Base-by-base conservation (phyloP, 257 asterid genomes). In the Solanum pimpinellifolium region DNA sequence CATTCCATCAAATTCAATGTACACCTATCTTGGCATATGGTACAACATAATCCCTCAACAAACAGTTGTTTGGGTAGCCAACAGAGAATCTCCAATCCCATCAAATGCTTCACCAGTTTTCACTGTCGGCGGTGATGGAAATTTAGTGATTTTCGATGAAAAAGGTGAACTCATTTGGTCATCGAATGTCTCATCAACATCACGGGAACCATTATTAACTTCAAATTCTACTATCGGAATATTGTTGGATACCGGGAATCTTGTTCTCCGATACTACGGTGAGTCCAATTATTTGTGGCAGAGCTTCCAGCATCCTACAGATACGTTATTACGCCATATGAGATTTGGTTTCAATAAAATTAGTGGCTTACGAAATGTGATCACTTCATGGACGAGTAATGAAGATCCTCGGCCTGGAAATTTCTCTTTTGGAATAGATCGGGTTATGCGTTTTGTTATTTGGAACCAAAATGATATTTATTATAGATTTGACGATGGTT, bases 61-160 rank as follows among this genome's bases (percentile, higher is more conserved):
- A 16, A 87, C 52, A 7, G 39, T 83, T 18, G 37, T 87, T 83
- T 87, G 89, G 89, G 87, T 88, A 16, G 87, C 87, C 14, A 84
- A 88, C 11, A 74, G 87, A 72, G 86, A 84, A 23, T 35, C 65
- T 16, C 89, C 87, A 0, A 23, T 60, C 42, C 65, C 86, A 14
- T 29, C 3, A 44, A 12, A 65, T 31, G 77, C 85, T 16, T 2
- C 37, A n/a, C 29, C 86, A 42, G 73, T 83, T 65, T 37, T 83
- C 44, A 47, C 49, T 11, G 7, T 85, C 21, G 68, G 68, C 2
- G 46, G 33, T 47, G 70, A 75, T 62, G 84, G 75, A 5, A 86
- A 86, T 14, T 87, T 41, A 15, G 89, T 73, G 69, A 46, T 88
- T 68, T 9, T 62, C 7, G 83, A 84, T 42, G 87, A 66, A 29